Evolutionary conservation across 306 rosid genomes (phyloP).

Genomic region (Vigna angularis): DNA sequence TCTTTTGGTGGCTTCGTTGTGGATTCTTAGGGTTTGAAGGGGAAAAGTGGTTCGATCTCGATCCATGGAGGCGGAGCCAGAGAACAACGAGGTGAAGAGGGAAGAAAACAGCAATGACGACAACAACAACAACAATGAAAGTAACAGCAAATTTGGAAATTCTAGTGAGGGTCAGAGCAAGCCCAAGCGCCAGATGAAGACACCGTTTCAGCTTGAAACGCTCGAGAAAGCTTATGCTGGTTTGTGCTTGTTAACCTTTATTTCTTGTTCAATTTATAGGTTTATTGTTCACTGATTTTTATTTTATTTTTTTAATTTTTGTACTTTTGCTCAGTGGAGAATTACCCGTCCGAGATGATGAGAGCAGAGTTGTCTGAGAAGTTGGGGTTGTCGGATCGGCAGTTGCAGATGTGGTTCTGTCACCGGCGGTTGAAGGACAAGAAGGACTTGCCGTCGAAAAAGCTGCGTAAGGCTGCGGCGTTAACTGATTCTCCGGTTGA

Average conservation of each 20-base stretch:
- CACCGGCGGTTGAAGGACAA: slow-evolving; percentile 97
- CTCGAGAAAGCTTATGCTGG: slow-evolving; percentile 93
- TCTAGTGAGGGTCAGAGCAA: slow-evolving; percentile 94
- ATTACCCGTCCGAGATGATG: slow-evolving; percentile 82
- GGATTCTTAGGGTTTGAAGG: slow-evolving; percentile 64
- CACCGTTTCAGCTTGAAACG: slow-evolving; percentile 95
- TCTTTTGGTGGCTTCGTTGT: slow-evolving; percentile 47
- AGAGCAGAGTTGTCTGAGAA: slow-evolving; percentile 83
- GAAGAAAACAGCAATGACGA: slow-evolving; percentile 55
- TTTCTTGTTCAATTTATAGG: not conserved
- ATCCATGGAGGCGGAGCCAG: slow-evolving; percentile 73
- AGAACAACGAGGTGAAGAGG: slow-evolving; percentile 45
- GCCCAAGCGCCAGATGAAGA: slow-evolving; percentile 99
- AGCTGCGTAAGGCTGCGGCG: slow-evolving; percentile 49
- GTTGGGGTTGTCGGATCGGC: slow-evolving; percentile 95
- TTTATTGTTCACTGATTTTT: not conserved
- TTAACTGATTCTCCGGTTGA: slow-evolving; percentile 72
- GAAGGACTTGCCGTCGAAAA: slow-evolving; percentile 73
- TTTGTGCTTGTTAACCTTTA: slow-evolving; percentile 39
- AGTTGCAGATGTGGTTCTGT: slow-evolving; percentile 99
- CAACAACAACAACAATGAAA: slow-evolving; percentile 45
- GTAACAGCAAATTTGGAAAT: slow-evolving; percentile 62
- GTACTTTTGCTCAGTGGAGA: slow-evolving; percentile 72
- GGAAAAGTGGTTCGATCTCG: slow-evolving; percentile 56
- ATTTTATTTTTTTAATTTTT: not conserved